phyloP scores from a whole-genome alignment of 768 basidiomycete genomes.

The Termitomyces sp. region DNA sequence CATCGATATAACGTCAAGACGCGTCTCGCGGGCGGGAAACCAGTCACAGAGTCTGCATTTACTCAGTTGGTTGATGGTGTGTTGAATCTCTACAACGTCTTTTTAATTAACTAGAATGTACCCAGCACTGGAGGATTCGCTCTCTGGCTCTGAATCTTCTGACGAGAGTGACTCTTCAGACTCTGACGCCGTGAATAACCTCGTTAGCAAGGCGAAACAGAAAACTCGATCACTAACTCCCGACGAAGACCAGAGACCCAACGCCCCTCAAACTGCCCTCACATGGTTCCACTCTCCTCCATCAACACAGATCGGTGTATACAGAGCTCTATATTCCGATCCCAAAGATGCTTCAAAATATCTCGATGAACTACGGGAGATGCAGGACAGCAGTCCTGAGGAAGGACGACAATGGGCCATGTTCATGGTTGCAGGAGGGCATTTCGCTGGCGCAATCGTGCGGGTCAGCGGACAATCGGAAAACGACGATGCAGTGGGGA shows the following conservation, averaged over 20 bases:
- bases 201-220: constrained; percentile 57
- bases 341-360: constrained; percentile 39
- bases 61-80: constrained; percentile 76
- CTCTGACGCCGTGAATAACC: constrained; percentile 60
- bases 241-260: constrained; percentile 23
- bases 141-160: constrained; percentile 84
- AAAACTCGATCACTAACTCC: constrained; percentile 42
- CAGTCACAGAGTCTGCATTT: constrained; percentile 70
- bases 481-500: constrained; percentile 34
- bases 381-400: constrained; percentile 48
- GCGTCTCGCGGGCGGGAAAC: constrained; percentile 54
- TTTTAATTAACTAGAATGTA: neutral
- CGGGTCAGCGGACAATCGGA: constrained; percentile 54
- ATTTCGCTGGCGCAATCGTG: constrained; percentile 92
- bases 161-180: constrained; percentile 47
- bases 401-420: constrained; percentile 81
- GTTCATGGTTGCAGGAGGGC: constrained; percentile 97
- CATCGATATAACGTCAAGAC: constrained; percentile 96
- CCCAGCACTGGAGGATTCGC: constrained; percentile 74
- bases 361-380: constrained; percentile 53
- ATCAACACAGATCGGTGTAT: constrained; percentile 86
- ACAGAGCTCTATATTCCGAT: constrained; percentile 67
- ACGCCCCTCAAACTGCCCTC: constrained; percentile 55
- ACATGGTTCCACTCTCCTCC: constrained; percentile 89
- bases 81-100: constrained; percentile 11